These are phyloP conservation scores for Rutstroemia sydowiana DNA, from an alignment of 2,329 filamentous ascomycete genomes.

Conservation along the genomic window DNA sequence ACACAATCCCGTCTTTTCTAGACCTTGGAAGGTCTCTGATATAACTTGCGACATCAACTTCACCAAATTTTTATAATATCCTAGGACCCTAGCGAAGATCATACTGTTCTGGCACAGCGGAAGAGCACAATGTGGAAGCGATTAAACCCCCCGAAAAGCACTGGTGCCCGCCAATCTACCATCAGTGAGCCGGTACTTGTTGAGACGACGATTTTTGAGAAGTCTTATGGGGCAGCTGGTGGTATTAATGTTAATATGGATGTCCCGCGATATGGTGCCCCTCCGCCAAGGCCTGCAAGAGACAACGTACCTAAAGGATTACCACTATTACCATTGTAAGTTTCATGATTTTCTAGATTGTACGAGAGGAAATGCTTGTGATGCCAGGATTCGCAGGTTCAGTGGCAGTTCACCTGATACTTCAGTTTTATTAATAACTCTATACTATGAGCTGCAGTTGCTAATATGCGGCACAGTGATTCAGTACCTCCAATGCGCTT, in stretches of 20 bases:
- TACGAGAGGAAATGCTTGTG: too few relatives aligned
- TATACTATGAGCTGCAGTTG: slow-evolving; percentile 12
- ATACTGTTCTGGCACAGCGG: slow-evolving; percentile 14
- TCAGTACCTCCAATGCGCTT: slow-evolving; percentile 21
- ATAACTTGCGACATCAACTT: not conserved
- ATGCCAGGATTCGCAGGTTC: too few relatives aligned
- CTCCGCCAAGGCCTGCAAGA: slow-evolving; percentile 21
- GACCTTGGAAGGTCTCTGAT: not conserved
- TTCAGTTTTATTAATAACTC: slow-evolving; percentile 9
- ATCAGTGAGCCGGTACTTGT: slow-evolving; percentile 39
- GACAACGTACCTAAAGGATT: slow-evolving; percentile 16
- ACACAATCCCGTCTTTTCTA: not conserved
- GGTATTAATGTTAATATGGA: slow-evolving; percentile 25
- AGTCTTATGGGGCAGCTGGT: slow-evolving; percentile 33
- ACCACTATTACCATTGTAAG: slow-evolving; percentile 21
- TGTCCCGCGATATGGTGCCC: slow-evolving; percentile 16
- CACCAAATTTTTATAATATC: not conserved
- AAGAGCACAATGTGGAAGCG: slow-evolving; percentile 47
- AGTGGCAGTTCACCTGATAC: slow-evolving; percentile 11
- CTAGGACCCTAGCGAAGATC: slow-evolving; percentile 16
- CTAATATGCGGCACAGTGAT: slow-evolving; percentile 18
- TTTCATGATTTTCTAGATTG: slow-evolving; percentile 3
- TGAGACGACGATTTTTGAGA: slow-evolving; percentile 39
- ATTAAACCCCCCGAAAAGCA: slow-evolving; percentile 31
- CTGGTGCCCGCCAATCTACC: slow-evolving; percentile 30